Evolutionary conservation across 495 filamentous ascomycete genomes (phyloP).

Genomic region (Oleoguttula mirabilis): DNA sequence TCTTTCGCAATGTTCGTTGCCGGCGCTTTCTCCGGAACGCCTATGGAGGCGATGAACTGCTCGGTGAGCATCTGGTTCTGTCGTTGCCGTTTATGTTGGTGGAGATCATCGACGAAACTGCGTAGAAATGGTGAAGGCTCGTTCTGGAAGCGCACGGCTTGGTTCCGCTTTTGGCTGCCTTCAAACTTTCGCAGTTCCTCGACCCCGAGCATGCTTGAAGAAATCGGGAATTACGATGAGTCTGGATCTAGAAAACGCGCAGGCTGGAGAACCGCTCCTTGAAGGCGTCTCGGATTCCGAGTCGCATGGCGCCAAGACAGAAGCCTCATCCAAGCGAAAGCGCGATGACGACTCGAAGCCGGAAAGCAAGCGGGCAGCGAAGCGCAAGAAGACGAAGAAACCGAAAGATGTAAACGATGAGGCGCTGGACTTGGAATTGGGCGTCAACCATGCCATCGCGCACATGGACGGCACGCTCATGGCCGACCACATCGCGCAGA

Average conservation of each 20-base stretch:
- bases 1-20: slow-evolving; percentile 59
- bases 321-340: slow-evolving; percentile 26
- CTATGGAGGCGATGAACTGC: slow-evolving; percentile 64
- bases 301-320: slow-evolving; percentile 7
- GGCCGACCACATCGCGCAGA: slow-evolving; percentile 77
- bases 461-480: slow-evolving; percentile 69
- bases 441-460: slow-evolving; percentile 69
- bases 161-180: too few species aligned
- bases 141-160: too few species aligned
- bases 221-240: too few species aligned
- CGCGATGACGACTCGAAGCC: slow-evolving; percentile 19
- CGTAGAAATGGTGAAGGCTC: too few species aligned
- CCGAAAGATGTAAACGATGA: slow-evolving; percentile 44
- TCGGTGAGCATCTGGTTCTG: slow-evolving; percentile 73
- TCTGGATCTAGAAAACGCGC: slow-evolving; percentile 20
- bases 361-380: slow-evolving; percentile 35
- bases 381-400: slow-evolving; percentile 43
- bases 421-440: slow-evolving; percentile 46
- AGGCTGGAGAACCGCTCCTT: slow-evolving; percentile 22
- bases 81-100: too few species aligned
- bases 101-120: too few species aligned
- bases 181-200: too few species aligned
- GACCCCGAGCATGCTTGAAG: too few species aligned
- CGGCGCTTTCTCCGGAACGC: slow-evolving; percentile 49
- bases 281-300: slow-evolving; percentile 15